These are phyloP conservation scores for Irpex rosettiformis DNA, from an alignment of 1,284 basidiomycete genomes.

Conservation along the genomic window DNA sequence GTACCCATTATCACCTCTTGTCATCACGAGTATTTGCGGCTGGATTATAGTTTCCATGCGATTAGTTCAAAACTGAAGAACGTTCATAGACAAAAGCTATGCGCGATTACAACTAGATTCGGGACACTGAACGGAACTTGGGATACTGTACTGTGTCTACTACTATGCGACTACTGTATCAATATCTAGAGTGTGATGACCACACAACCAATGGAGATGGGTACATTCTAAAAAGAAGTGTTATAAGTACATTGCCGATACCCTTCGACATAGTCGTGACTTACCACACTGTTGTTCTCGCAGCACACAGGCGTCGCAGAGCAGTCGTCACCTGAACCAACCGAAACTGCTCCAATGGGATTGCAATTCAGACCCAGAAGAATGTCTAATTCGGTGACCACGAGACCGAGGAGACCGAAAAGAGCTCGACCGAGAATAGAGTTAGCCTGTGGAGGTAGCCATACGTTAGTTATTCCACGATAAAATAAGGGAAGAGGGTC, in stretches of 20 bases:
- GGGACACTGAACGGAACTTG: too few species aligned
- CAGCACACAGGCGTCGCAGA: conserved; percentile 20
- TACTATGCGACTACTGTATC: background rate
- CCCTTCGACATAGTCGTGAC: background rate
- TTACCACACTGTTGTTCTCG: conserved; percentile 20
- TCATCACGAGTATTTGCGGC: too few species aligned
- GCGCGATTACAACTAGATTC: background rate
- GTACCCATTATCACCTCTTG: too few species aligned
- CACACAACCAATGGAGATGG: conserved; percentile 22
- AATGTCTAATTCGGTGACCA: conserved; percentile 15
- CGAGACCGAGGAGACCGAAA: conserved; percentile 19
- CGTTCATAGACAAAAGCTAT: background rate
- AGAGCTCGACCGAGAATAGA: conserved; percentile 8
- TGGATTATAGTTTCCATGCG: too few species aligned
- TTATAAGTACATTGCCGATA: background rate
- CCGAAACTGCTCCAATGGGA: conserved; percentile 20
- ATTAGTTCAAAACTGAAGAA: background rate
- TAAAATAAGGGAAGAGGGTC: background rate
- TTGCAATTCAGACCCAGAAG: conserved; percentile 22
- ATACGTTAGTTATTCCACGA: background rate
- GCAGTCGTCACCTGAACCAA: conserved; percentile 17
- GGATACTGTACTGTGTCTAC: too few species aligned
- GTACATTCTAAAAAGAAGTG: conserved; percentile 8
- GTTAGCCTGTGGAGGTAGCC: conserved; percentile 8
- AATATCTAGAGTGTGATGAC: conserved; percentile 17